A percentile compares a stretch with the other conserved stretches of the same genome.
Conservation (phyloP, 2,329 filamentous ascomycete species). For the Claviceps lovelessii region DNA sequence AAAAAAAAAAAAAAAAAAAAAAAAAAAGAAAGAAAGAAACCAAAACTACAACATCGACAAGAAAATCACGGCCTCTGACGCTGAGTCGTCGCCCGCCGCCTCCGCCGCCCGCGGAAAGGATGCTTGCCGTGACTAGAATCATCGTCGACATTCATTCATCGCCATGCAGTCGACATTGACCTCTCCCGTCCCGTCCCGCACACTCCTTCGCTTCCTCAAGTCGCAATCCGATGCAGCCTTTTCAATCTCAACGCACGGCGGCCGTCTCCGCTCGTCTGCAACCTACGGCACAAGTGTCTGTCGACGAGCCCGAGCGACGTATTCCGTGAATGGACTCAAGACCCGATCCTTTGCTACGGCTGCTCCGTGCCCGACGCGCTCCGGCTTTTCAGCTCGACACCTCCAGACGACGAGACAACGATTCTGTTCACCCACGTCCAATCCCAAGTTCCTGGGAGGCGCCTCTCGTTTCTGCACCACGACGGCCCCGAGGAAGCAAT, state of each 20-base stretch:
- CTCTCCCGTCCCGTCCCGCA: conserved; percentile 35
- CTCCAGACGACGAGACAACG: neutral
- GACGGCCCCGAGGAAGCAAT: conserved; percentile 8
- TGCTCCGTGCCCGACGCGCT: neutral
- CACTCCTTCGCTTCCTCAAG: conserved; percentile 58
- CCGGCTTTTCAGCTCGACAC: neutral
- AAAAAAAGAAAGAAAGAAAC: too few relatives aligned
- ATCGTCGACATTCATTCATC: conserved; percentile 4
- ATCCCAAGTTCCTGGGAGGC: neutral
- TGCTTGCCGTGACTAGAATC: neutral
- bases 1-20: too few relatives aligned
- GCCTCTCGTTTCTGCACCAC: conserved; percentile 20
- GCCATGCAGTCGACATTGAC: conserved; percentile 32
- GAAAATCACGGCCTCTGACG: neutral
- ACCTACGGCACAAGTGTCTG: conserved; percentile 8
- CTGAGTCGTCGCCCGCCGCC: conserved; percentile 3
- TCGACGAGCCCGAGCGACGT: conserved; percentile 9
- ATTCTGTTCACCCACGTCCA: neutral
- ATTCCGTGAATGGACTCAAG: neutral
- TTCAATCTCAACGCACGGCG: conserved; percentile 33
- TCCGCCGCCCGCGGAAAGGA: neutral
- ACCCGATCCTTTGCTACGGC: neutral
- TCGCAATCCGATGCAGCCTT: conserved; percentile 51
- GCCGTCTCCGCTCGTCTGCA: conserved; percentile 6
- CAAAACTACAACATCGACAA: neutral